Conservation (phyloP, 2,329 filamentous ascomycete genomes). For the Sphaceloma murrayae region DNA sequence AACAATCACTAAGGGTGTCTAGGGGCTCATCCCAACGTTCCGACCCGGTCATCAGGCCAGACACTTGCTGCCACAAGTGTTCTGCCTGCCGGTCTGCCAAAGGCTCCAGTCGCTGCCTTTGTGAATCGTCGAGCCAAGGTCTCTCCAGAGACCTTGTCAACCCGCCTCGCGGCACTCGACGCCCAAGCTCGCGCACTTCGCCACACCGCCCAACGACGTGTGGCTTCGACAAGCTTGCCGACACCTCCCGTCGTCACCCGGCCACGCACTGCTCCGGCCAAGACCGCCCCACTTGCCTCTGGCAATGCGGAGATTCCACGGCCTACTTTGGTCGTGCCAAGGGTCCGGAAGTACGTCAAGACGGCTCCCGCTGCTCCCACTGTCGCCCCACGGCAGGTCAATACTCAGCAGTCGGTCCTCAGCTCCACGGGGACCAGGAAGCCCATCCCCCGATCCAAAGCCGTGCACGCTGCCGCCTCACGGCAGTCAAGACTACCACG, state of each 20-base stretch:
- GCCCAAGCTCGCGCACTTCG: background rate
- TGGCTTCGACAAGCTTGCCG: background rate
- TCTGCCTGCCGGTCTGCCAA: background rate
- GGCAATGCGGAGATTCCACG: no score
- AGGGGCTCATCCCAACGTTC: constrained; percentile 1
- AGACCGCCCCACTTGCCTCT: no score
- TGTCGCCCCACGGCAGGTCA: background rate
- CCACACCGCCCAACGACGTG: background rate
- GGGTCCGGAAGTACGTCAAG: background rate
- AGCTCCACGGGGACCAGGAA: no score
- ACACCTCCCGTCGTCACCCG: background rate
- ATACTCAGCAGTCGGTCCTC: background rate
- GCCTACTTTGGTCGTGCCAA: background rate
- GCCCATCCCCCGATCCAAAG: no score
- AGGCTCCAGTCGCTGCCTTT: background rate
- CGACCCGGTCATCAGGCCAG: background rate
- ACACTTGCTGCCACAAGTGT: constrained; percentile 11
- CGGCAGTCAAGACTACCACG: no score
- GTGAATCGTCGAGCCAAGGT: background rate
- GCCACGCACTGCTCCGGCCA: no score
- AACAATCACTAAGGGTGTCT: background rate
- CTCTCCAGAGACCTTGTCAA: background rate
- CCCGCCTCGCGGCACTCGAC: background rate
- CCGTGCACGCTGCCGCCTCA: no score
- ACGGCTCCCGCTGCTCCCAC: background rate